These are phyloP conservation scores for Fomitopsis betulina DNA, from an alignment of 1,284 basidiomycete genomes.

Conservation along the genomic window DNA sequence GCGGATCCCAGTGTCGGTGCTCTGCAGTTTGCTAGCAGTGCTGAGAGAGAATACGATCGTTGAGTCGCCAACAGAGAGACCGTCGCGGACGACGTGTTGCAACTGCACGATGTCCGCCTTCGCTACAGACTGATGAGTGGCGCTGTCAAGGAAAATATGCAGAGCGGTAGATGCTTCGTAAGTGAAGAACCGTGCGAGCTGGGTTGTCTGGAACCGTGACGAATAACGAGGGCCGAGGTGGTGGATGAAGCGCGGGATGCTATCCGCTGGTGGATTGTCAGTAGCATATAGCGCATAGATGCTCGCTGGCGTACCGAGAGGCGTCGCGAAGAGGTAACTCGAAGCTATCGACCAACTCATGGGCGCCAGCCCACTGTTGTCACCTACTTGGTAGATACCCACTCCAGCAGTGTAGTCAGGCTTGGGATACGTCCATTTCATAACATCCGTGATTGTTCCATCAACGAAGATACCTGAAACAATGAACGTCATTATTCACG, in stretches of 20 bases:
- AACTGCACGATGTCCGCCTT: constrained; percentile 32
- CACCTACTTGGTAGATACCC: constrained; percentile 50
- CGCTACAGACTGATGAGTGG: constrained; percentile 20
- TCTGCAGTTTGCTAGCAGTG: constrained; percentile 22
- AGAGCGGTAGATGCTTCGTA: constrained; percentile 76
- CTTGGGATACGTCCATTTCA: constrained; percentile 60
- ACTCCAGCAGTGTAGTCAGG: constrained; percentile 33
- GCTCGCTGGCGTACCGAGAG: constrained; percentile 44
- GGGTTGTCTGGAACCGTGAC: constrained; percentile 62
- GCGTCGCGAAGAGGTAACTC: constrained; percentile 53
- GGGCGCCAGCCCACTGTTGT: constrained; percentile 32
- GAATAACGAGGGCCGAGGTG: constrained; percentile 74
- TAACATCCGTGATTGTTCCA: constrained; percentile 55
- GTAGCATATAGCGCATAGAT: background rate
- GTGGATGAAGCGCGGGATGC: constrained; percentile 64
- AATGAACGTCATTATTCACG: background rate
- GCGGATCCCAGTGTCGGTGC: constrained; percentile 11
- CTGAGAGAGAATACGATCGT: constrained; percentile 49
- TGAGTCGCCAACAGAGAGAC: constrained; percentile 40
- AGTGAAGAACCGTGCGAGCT: constrained; percentile 66
- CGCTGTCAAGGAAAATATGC: constrained; percentile 55
- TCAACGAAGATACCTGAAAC: constrained; percentile 64
- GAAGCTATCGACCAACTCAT: constrained; percentile 72
- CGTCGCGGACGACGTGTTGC: constrained; percentile 51
- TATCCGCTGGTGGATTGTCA: constrained; percentile 43